Evolutionary conservation across 208 protist genomes (phyloP), one percentile per base, ranked within the genome.

Genomic region (Crithidia acanthocephali): DNA sequence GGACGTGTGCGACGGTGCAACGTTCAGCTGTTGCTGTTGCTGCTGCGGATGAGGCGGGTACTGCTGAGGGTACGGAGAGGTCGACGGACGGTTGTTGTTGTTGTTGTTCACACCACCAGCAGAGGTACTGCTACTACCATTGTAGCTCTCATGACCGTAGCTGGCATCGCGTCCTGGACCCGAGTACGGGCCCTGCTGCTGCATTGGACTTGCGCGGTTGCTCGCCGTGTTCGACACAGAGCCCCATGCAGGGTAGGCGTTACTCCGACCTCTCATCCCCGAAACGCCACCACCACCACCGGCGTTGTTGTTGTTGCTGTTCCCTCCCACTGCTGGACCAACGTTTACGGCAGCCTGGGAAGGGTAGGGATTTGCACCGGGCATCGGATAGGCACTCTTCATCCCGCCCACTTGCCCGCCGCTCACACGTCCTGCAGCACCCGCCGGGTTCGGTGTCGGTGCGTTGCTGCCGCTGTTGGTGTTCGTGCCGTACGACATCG

Each of bases 11-110:
- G 61, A 53, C 0, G 47, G 47, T 2, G 42, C 5, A 0, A n/a
- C 15, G n/a, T 42, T 50, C 3, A 40, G 1, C 33, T 68, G 35
- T 40, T 40, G 35, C 11, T 40, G 35, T 40, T 40, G 35, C 11
- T 40, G 35, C 35, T 40, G 35, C 35, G 5, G 35, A 5, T 40
- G 35, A 40, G 35, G 35, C 35, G 35, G 35, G 35, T 73, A 56
- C 25, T 68, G 74, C 37, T 79, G 74, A n/a, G 64, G 52, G 53
- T 59, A 59, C 4, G 63, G 37, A 22, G 63, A 57, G 51, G 16
- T 68, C 15, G 25, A 33, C 22, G 30, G 2, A 27, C 40, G 50
- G 52, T 37, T 50, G 40, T 15, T 40, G 35, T 40, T 40, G 35
- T 40, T 5, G 35, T n/a, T 23, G 40, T 25, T 42, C 25, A 5